Conservation (phyloP, 2,329 filamentous ascomycete species). For the Sarocladium kiliense region DNA sequence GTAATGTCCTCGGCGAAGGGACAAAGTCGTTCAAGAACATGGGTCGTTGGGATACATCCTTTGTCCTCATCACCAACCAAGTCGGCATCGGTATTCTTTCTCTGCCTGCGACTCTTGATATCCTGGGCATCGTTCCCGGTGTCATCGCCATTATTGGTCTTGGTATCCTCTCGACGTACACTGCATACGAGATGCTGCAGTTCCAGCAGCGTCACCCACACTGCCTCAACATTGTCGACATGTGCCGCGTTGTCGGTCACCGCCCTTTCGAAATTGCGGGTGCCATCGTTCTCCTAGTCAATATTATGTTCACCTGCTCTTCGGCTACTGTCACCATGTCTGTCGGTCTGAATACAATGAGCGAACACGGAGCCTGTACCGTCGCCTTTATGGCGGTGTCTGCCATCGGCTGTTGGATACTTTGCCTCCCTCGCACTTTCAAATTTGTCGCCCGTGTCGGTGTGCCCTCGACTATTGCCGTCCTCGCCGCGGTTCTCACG, state of each 20-base stretch:
- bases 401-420: conserved; percentile 56
- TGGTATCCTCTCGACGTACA: conserved; percentile 60
- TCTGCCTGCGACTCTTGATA: conserved; percentile 65
- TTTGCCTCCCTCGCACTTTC: conserved; percentile 64
- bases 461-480: conserved; percentile 23
- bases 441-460: conserved; percentile 28
- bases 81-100: conserved; percentile 50
- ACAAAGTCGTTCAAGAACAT: conserved; percentile 28
- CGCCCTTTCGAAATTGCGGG: conserved; percentile 19
- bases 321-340: conserved; percentile 62
- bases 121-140: conserved; percentile 62
- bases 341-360: conserved; percentile 65
- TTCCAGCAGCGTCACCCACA: conserved; percentile 66
- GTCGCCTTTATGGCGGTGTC: conserved; percentile 60
- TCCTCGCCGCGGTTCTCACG: conserved; percentile 28
- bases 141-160: conserved; percentile 62
- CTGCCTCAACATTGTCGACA: conserved; percentile 66
- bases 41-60: conserved; percentile 26
- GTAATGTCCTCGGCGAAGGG: conserved; percentile 24
- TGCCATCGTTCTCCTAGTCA: conserved; percentile 61
- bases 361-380: conserved; percentile 56
- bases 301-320: conserved; percentile 67
- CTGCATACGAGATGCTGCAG: conserved; percentile 48
- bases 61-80: conserved; percentile 28
- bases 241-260: conserved; percentile 49